phyloP scores from a whole-genome alignment of 768 basidiomycete genomes.

The Suillus clintonianus region DNA sequence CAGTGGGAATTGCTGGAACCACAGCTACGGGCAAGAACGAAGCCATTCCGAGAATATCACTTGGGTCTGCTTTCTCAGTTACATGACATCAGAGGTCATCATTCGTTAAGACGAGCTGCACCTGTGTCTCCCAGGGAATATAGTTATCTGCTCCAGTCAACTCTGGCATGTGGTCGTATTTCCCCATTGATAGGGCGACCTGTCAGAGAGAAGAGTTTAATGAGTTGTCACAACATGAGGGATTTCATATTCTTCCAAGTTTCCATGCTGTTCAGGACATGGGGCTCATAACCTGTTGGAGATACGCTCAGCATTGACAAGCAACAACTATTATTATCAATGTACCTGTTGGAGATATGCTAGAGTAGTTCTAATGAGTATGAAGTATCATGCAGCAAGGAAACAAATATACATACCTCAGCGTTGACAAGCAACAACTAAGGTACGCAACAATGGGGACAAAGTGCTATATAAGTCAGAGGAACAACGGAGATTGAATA shows the following conservation, averaged over 20 bases:
- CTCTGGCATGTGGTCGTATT: slow-evolving; percentile 15
- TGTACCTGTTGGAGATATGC: too few species aligned
- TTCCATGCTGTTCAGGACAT: not conserved
- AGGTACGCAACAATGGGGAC: too few species aligned
- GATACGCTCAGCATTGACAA: too few species aligned
- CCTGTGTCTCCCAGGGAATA: not conserved
- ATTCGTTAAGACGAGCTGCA: not conserved
- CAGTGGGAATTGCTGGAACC: not conserved
- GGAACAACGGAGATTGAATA: too few species aligned
- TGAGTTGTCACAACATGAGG: not conserved
- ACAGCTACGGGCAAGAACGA: not conserved
- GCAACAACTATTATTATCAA: too few species aligned
- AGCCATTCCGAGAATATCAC: not conserved
- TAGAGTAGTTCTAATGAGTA: too few species aligned
- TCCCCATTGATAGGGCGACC: not conserved
- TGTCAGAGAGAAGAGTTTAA: not conserved
- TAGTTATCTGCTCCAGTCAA: slow-evolving; percentile 1
- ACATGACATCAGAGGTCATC: slow-evolving; percentile 9
- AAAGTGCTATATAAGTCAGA: too few species aligned
- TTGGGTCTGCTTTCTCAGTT: not conserved
- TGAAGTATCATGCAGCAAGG: too few species aligned
- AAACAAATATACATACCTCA: too few species aligned
- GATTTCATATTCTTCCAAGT: not conserved
- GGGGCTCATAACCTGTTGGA: not conserved
- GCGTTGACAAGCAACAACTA: too few species aligned